phyloP scores from a whole-genome alignment of 257 asterid species.

The Solanum chmielewskii region DNA sequence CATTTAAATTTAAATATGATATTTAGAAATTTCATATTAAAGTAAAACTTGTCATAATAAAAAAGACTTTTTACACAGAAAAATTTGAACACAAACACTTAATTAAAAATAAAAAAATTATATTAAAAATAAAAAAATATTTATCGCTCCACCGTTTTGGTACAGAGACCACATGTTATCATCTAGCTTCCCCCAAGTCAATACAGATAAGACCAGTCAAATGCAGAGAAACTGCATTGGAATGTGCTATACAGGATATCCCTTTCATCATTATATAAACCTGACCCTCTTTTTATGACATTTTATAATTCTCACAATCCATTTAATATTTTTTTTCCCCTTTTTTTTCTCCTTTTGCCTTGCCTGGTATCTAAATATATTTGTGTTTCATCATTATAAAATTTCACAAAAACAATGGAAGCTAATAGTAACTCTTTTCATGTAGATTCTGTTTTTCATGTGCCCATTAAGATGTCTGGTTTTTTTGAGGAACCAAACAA shows the following conservation, averaged over 20 bases:
- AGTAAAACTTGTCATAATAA: too few relatives aligned
- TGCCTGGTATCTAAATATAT: background rate
- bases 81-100: accelerated
- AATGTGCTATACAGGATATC: slow-evolving; percentile 2
- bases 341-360: background rate
- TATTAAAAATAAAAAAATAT: accelerated
- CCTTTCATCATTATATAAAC: slow-evolving; percentile 25
- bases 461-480: slow-evolving; percentile 10
- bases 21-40: too few relatives aligned
- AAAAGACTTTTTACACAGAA: accelerated
- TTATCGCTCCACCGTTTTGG: accelerated
- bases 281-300: slow-evolving; percentile 4
- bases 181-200: background rate
- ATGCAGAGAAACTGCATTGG: slow-evolving; percentile 10
- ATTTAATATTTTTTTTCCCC: background rate
- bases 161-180: background rate
- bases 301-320: slow-evolving; percentile 17
- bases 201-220: slow-evolving; percentile 16
- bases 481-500: slow-evolving; percentile 23
- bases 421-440: slow-evolving; percentile 10
- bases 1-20: accelerated
- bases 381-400: slow-evolving; percentile 27
- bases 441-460: slow-evolving; percentile 3
- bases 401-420: slow-evolving; percentile 16
- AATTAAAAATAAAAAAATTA: accelerated